Conservation (phyloP, 108 stramenopile species). For the Cyclostephanos tholiformis region DNA sequence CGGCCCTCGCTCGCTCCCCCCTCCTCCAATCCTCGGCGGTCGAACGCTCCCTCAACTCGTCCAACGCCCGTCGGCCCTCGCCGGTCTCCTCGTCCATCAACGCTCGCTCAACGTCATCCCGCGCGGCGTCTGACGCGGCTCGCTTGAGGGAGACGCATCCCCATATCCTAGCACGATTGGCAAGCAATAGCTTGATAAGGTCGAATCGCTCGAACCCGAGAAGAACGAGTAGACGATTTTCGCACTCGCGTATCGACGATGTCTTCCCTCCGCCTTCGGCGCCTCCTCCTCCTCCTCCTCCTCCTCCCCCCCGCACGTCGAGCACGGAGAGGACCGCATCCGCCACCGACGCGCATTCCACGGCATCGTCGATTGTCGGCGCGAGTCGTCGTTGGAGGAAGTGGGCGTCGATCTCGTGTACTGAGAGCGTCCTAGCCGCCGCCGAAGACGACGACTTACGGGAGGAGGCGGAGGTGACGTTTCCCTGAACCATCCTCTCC, state of each 20-base stretch:
- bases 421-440: slow-evolving; percentile 71
- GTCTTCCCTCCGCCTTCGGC: slow-evolving; percentile 37
- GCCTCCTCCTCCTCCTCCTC: slow-evolving; percentile 19
- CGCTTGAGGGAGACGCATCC: slow-evolving; percentile 94
- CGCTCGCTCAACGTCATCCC: slow-evolving; percentile 78
- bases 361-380: slow-evolving; percentile 86
- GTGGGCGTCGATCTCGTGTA: slow-evolving; percentile 97
- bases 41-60: slow-evolving; percentile 79
- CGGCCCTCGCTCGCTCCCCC: slow-evolving; percentile 73
- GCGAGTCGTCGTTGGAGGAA: slow-evolving; percentile 92
- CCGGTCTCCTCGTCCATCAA: slow-evolving; percentile 79
- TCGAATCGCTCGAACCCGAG: slow-evolving; percentile 97
- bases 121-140: slow-evolving; percentile 85
- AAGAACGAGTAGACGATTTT: slow-evolving; percentile 93
- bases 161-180: slow-evolving; percentile 89
- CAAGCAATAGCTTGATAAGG: slow-evolving; percentile 90
- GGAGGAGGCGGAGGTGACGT: not conserved
- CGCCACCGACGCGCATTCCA: slow-evolving; percentile 81
- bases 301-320: slow-evolving; percentile 51
- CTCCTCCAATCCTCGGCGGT: slow-evolving; percentile 80
- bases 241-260: slow-evolving; percentile 76
- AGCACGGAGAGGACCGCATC: slow-evolving; percentile 79
- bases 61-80: slow-evolving; percentile 84
- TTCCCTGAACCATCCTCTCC: slow-evolving; percentile 33
- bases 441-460: slow-evolving; percentile 9